phyloP scores from a whole-genome alignment of 2,329 filamentous ascomycete species.

The Aspergillus sp. region DNA sequence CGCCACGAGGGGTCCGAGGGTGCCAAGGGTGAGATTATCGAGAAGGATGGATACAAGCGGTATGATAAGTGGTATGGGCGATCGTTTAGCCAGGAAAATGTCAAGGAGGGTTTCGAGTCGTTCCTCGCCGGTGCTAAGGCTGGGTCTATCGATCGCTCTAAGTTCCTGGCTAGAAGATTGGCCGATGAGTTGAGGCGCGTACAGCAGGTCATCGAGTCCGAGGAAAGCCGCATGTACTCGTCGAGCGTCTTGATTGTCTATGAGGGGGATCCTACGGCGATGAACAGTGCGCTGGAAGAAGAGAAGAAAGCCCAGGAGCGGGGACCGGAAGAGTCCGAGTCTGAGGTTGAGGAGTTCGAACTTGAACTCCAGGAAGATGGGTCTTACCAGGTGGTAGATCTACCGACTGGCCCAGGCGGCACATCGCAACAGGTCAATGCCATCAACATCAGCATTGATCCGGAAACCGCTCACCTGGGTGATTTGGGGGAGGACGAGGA shows the following conservation, averaged over 20 bases:
- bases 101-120: conserved; percentile 58
- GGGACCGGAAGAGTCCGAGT: conserved; percentile 31
- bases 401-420: conserved; percentile 29
- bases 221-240: conserved; percentile 68
- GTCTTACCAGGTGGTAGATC: conserved; percentile 30
- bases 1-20: conserved; percentile 51
- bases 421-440: conserved; percentile 25
- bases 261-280: conserved; percentile 60
- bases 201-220: conserved; percentile 50
- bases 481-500: conserved; percentile 55
- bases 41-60: conserved; percentile 54
- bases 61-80: conserved; percentile 69
- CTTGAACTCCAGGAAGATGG: conserved; percentile 28
- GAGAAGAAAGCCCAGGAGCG: conserved; percentile 38
- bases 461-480: conserved; percentile 42
- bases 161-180: conserved; percentile 43
- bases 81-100: conserved; percentile 55
- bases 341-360: conserved; percentile 29
- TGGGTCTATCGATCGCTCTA: conserved; percentile 44
- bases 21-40: conserved; percentile 40
- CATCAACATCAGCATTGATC: conserved; percentile 37
- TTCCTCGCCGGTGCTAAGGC: conserved; percentile 52
- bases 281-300: conserved; percentile 50
- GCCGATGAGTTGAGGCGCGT: conserved; percentile 44
- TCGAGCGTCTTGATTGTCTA: conserved; percentile 66